Conservation (phyloP, 2,329 filamentous ascomycete species). For the Ustulina deusta region DNA sequence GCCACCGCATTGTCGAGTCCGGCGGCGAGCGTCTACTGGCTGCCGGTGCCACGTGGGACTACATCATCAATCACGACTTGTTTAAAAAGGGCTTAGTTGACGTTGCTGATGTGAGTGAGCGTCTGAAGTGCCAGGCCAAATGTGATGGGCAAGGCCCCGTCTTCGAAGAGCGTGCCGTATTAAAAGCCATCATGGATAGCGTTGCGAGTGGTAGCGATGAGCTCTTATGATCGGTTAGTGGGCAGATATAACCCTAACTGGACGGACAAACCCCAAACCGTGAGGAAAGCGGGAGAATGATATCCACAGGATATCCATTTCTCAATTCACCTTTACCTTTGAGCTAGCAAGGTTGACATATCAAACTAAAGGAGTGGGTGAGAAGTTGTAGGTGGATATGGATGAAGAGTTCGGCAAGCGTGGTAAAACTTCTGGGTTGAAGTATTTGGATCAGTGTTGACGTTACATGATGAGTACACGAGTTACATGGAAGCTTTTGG, state of each 20-base stretch:
- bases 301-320: neutral
- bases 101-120: slow-evolving; percentile 82
- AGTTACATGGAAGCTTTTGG: slow-evolving; percentile 18
- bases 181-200: slow-evolving; percentile 81
- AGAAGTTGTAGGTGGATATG: neutral
- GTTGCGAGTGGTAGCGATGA: slow-evolving; percentile 83
- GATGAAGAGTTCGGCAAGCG: slow-evolving; percentile 2
- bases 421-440: slow-evolving; percentile 13
- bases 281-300: slow-evolving; percentile 3
- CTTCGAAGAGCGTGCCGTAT: slow-evolving; percentile 81
- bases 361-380: neutral
- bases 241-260: neutral
- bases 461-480: slow-evolving; percentile 30
- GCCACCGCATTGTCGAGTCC: slow-evolving; percentile 77
- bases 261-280: slow-evolving; percentile 2
- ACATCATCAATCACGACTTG: slow-evolving; percentile 83
- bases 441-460: slow-evolving; percentile 23
- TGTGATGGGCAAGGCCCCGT: slow-evolving; percentile 92
- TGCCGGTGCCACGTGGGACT: slow-evolving; percentile 86
- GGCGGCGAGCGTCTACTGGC: slow-evolving; percentile 77
- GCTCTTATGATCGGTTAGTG: slow-evolving; percentile 65
- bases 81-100: slow-evolving; percentile 84
- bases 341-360: neutral
- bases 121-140: slow-evolving; percentile 77
- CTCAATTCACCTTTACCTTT: neutral